Base-by-base conservation (phyloP, 2,329 filamentous ascomycete genomes). In the Dactylellina sp. region DNA sequence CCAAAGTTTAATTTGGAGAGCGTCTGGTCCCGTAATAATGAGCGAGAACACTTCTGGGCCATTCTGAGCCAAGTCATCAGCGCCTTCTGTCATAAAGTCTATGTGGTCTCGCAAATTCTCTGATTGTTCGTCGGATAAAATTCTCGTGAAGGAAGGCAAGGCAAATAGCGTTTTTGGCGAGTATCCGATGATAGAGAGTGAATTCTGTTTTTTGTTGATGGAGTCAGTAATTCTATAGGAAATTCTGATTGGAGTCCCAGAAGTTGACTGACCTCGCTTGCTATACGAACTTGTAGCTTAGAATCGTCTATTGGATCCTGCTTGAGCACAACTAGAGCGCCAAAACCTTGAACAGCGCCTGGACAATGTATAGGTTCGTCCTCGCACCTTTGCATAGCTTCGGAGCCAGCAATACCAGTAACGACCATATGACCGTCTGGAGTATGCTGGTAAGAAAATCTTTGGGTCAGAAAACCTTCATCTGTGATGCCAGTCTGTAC, bases 311-410 rank as follows among this genome's bases (percentile, higher is more conserved):
- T 88, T 79, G 59, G 56, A 32, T 76, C 75, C 28, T 72, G 90
- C 61, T 89, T 86, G 18, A 97, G 81, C 0, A 89, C 92, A 32
- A 97, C 78, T 22, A 97, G 83, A 2, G 91, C 84, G 0, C 93
- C 93, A 77, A 96, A 97, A 0, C 87, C 85, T 80, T 97, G 93
- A 0, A 93, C 82, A 0, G 91, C 91, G 35, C 92, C 92, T 0
- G 93, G 93, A 0, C 92, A 89, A 76, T 94, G 92, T 24, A 97
- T 96, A 0, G 93, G 92, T 78, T 97, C 93, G 78, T 97, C 93
- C 80, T 97, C 93, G 79, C 93, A 97, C 59, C 88, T 86, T 79
- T 96, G 91, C 47, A 95, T 82, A 0, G 85, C 87, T 1, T 88
- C 85, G 18, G 75, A 39, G 1, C 88, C 89, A 60, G 92, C 88